These are phyloP conservation scores for Penicillium sp. DNA, from an alignment of 2,329 filamentous ascomycete species.

Conservation along the genomic window DNA sequence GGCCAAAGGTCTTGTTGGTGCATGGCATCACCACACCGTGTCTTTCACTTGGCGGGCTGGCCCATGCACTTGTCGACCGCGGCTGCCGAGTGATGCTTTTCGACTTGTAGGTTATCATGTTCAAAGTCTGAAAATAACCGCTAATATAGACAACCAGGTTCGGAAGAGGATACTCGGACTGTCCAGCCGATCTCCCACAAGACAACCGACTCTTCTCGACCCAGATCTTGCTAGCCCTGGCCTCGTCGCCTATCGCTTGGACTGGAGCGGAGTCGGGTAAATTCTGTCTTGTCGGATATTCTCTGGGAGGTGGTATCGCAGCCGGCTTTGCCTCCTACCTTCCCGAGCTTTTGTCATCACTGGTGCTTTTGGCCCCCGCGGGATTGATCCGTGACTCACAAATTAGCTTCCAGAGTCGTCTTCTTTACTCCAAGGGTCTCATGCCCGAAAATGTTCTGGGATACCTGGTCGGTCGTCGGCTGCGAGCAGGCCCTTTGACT, in stretches of 20 bases:
- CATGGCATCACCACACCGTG: slow-evolving; percentile 83
- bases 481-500: slow-evolving; percentile 48
- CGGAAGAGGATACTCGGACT: slow-evolving; percentile 76
- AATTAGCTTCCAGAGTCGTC: slow-evolving; percentile 60
- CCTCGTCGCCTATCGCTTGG: slow-evolving; percentile 71
- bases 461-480: slow-evolving; percentile 54
- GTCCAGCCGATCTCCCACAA: slow-evolving; percentile 66
- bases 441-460: slow-evolving; percentile 61
- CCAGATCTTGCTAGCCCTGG: slow-evolving; percentile 70
- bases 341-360: slow-evolving; percentile 65
- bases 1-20: slow-evolving; percentile 71
- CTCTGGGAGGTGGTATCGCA: slow-evolving; percentile 73
- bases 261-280: slow-evolving; percentile 51
- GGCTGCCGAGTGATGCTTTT: slow-evolving; percentile 81
- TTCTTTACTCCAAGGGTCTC: slow-evolving; percentile 64
- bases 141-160: slow-evolving; percentile 28
- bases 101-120: slow-evolving; percentile 52
- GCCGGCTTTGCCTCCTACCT: slow-evolving; percentile 71
- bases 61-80: slow-evolving; percentile 62
- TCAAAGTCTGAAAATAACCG: background rate
- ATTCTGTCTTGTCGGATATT: slow-evolving; percentile 78
- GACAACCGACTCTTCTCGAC: slow-evolving; percentile 72
- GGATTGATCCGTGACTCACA: slow-evolving; percentile 71
- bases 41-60: slow-evolving; percentile 67
- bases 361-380: slow-evolving; percentile 77